Evolutionary conservation across 2,329 filamentous ascomycete genomes (phyloP).

Genomic region (Cytospora schulzeri): DNA sequence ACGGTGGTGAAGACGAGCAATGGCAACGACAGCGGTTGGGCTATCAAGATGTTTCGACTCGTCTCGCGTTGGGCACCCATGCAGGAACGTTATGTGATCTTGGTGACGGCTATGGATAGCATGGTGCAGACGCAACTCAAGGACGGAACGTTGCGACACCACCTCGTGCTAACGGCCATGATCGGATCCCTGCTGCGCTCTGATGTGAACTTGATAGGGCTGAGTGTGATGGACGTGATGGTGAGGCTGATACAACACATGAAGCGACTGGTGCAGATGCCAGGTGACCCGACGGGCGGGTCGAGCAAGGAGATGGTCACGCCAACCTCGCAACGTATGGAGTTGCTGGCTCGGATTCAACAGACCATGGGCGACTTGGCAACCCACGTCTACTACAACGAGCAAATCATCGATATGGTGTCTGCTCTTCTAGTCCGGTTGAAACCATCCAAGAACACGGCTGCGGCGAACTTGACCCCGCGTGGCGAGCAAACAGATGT

Average conservation of each 20-base stretch:
- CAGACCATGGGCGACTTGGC: constrained; percentile 87
- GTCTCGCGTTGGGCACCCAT: constrained; percentile 88
- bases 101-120: constrained; percentile 79
- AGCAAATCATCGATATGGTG: constrained; percentile 95
- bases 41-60: constrained; percentile 77
- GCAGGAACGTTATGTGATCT: constrained; percentile 89
- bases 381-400: constrained; percentile 94
- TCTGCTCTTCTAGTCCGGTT: constrained; percentile 76
- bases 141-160: constrained; percentile 71
- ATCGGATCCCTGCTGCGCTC: constrained; percentile 83
- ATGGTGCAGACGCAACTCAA: constrained; percentile 68
- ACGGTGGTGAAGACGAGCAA: constrained; percentile 53
- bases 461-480: constrained; percentile 45
- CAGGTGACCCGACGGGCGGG: constrained; percentile 41
- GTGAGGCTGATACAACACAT: constrained; percentile 84
- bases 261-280: constrained; percentile 72
- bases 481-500: constrained; percentile 53
- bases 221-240: constrained; percentile 95
- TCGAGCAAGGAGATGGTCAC: constrained; percentile 35
- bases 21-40: constrained; percentile 67
- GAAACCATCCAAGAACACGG: constrained; percentile 60
- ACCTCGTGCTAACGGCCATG: constrained; percentile 75
- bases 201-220: constrained; percentile 87
- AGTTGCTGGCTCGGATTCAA: constrained; percentile 72
- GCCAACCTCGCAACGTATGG: constrained; percentile 55